Conservation (phyloP, 495 filamentous ascomycete species). For the Acidiella bohemica region DNA sequence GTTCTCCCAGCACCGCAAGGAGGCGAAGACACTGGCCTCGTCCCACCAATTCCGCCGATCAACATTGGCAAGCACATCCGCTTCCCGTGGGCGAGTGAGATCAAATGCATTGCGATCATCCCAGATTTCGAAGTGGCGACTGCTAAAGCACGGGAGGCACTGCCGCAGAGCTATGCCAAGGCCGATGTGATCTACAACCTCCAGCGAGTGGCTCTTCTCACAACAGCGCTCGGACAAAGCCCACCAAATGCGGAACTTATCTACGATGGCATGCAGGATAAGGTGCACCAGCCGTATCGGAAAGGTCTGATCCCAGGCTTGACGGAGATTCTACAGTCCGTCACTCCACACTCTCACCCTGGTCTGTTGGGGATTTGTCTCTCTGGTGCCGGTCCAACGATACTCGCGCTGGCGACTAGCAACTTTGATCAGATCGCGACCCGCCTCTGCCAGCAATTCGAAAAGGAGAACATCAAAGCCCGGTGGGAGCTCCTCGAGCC, state of each 20-base stretch:
- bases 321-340: conserved; percentile 72
- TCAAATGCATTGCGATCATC: conserved; percentile 89
- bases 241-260: conserved; percentile 90
- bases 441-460: conserved; percentile 34
- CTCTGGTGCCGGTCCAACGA: conserved; percentile 86
- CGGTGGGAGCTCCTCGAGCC: conserved; percentile 79
- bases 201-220: conserved; percentile 77
- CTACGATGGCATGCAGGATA: conserved; percentile 94
- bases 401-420: conserved; percentile 76
- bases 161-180: conserved; percentile 61
- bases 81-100: conserved; percentile 80
- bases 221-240: conserved; percentile 68
- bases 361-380: conserved; percentile 86
- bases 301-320: conserved; percentile 79
- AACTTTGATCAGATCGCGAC: conserved; percentile 77
- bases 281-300: conserved; percentile 89
- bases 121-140: conserved; percentile 89
- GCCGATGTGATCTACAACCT: conserved; percentile 87
- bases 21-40: conserved; percentile 70
- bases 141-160: conserved; percentile 67
- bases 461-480: conserved; percentile 59
- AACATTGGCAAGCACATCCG: conserved; percentile 88
- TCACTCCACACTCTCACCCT: conserved; percentile 71
- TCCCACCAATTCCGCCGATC: conserved; percentile 72
- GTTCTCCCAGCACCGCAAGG: conserved; percentile 77